Evolutionary conservation across 1,284 basidiomycete species (phyloP).

Genomic region (Leccinum huronense): DNA sequence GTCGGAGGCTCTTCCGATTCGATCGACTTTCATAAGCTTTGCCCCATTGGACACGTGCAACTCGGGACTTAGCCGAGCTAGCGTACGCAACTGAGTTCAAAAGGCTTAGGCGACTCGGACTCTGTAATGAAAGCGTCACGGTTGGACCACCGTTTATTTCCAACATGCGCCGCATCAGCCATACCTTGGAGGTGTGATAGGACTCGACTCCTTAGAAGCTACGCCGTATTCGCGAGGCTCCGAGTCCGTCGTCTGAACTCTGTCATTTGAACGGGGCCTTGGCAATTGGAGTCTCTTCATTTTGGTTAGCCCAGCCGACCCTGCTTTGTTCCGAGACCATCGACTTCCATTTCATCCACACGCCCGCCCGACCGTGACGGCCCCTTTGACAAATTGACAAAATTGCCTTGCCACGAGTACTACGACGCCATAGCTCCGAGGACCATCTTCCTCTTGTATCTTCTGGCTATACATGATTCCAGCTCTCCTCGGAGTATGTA

Average conservation of each 20-base stretch:
- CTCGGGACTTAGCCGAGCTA: background rate
- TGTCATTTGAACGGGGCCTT: background rate
- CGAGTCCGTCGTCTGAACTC: background rate
- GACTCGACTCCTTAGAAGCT: background rate
- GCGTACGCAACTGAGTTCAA: background rate
- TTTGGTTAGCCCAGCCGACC: background rate
- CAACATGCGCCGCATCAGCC: background rate
- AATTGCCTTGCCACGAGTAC: background rate
- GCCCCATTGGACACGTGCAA: background rate
- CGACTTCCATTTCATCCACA: slow-evolving; percentile 1
- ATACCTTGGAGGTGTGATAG: background rate
- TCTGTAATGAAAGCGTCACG: background rate
- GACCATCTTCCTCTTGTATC: background rate
- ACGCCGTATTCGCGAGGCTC: background rate
- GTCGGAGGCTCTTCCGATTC: too few species aligned
- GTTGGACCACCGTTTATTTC: background rate
- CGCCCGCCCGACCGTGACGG: background rate
- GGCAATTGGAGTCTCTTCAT: too few species aligned
- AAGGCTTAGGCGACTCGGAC: background rate
- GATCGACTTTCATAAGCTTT: background rate
- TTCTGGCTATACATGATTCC: background rate
- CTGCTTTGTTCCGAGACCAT: background rate
- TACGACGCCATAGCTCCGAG: background rate
- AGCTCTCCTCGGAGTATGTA: background rate
- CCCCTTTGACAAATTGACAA: too few species aligned